These are phyloP conservation scores for Taxillus chinensis DNA, from an alignment of 164 flowering plant genomes.

Conservation along the genomic window DNA sequence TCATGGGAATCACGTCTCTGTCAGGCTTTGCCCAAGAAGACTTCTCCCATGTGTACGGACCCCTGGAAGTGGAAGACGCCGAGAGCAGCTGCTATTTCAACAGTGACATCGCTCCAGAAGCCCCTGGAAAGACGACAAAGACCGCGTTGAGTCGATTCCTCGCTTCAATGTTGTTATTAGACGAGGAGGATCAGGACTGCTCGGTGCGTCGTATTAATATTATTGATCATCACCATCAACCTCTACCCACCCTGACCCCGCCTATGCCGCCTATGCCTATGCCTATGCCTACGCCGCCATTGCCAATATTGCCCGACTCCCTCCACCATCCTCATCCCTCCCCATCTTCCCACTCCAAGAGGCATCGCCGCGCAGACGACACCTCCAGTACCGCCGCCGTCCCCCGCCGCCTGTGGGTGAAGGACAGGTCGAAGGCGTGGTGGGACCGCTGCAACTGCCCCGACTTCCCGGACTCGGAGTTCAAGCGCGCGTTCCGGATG, in stretches of 20 bases:
- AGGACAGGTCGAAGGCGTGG: conserved; percentile 79
- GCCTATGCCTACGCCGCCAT: conserved; percentile 13
- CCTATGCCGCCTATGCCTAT: conserved; percentile 10
- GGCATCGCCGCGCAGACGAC: not conserved
- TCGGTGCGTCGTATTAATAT: too few relatives aligned
- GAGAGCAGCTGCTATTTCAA: not conserved
- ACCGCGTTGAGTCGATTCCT: not conserved
- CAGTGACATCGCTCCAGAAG: conserved; percentile 9
- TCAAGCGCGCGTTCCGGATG: conserved; percentile 59
- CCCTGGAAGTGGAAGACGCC: conserved; percentile 14
- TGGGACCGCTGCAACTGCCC: conserved; percentile 58
- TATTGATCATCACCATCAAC: too few relatives aligned
- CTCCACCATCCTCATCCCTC: too few relatives aligned
- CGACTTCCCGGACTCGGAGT: conserved; percentile 69
- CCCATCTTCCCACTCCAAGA: too few relatives aligned
- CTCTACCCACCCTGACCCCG: too few relatives aligned
- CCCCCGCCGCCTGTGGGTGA: conserved; percentile 79
- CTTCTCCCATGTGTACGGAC: conserved; percentile 13
- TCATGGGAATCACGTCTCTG: conserved; percentile 30
- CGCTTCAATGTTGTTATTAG: too few relatives aligned
- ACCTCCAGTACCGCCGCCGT: not conserved
- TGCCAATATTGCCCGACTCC: not conserved
- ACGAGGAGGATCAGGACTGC: not conserved
- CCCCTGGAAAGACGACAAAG: conserved; percentile 13
- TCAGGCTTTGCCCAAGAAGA: conserved; percentile 20